Base-by-base conservation (phyloP, 805 yeast genomes). In the Yamadazyma scolyti region DNA sequence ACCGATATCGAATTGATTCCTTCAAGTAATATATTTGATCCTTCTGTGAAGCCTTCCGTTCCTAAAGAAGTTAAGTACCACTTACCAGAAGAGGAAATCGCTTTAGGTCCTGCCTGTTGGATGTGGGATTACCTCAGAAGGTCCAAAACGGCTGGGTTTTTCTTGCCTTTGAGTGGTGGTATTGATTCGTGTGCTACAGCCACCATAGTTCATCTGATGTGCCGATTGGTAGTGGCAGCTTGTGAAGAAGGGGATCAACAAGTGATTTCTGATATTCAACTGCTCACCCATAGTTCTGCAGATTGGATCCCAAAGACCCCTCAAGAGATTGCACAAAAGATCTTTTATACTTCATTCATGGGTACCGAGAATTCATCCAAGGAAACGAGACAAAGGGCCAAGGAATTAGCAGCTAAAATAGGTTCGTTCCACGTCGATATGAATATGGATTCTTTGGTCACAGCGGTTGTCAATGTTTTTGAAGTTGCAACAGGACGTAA, bases 41-140 rank as follows among this genome's bases (percentile, higher is more conserved):
- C 84, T 13, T 48, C 52, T 0, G 58, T 84, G 8, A 56, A 49
- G 8, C 96, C 96, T 12, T 60, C 93, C 0, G 49, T 50, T 13
- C 48, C 72, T 1, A 53, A 58, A 14, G 66, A 63, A 4, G 68
- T 82, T 25, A 70, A 68, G 22, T 82, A 82, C 47, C 94, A 84
- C 57, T 50, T 65, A 2, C 96, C 98, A 3, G 95, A 89, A 50
- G 97, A 93, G 59, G 99, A 93, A 58, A 90, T 93, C 43, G 97
- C 97, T 1, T 65, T 85, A 25, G 99, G 99, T 0, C 99, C 99
- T 1, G 98, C 99, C 0, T 93, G 98, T 56, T 93, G 99, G 99
- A 59, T 93, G 42, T 93, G 99, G 99, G 99, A 93, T 57, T 93
- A 93, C 51, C 69, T 93, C 36, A 75, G 99, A 55, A 74, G 99